Evolutionary conservation across 2,329 filamentous ascomycete species (phyloP).

Genomic region (Cyclaneusma minus): DNA sequence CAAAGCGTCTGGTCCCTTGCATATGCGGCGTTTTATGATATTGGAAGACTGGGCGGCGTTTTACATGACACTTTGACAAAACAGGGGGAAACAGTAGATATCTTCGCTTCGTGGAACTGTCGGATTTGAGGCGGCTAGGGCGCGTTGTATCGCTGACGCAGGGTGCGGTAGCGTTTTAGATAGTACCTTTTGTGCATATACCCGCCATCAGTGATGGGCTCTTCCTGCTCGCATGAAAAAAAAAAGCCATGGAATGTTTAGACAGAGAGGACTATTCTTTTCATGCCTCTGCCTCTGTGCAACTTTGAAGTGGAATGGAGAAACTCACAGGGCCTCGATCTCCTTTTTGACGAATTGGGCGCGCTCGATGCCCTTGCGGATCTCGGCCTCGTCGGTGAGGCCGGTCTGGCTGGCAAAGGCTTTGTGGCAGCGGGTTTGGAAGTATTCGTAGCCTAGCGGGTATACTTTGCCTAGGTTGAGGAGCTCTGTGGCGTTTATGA

Average conservation of each 20-base stretch:
- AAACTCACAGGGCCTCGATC: constrained; percentile 21
- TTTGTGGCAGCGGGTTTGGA: constrained; percentile 63
- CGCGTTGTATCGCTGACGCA: constrained; percentile 61
- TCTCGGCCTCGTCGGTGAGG: constrained; percentile 57
- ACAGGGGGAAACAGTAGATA: too few relatives aligned
- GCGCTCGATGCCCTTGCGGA: constrained; percentile 56
- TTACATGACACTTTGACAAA: too few relatives aligned
- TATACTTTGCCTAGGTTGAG: constrained; percentile 76
- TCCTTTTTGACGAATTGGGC: constrained; percentile 89
- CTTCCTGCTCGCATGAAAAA: not conserved
- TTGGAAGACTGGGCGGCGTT: too few relatives aligned
- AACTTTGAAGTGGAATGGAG: constrained; percentile 1
- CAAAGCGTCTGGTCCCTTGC: too few relatives aligned
- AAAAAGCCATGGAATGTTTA: constrained; percentile 1
- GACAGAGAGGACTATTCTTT: constrained; percentile 4
- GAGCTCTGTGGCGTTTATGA: constrained; percentile 49
- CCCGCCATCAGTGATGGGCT: constrained; percentile 4
- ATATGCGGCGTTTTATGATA: too few relatives aligned
- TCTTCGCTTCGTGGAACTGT: too few relatives aligned
- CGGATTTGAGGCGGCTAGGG: too few relatives aligned
- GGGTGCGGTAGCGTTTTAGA: constrained; percentile 74
- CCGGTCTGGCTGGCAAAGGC: constrained; percentile 67
- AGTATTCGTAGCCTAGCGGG: constrained; percentile 71
- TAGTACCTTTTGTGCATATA: constrained; percentile 56
- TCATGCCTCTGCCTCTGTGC: not conserved